Base-by-base conservation (phyloP, 768 basidiomycete genomes). In the Boletus pseudopeckii region DNA sequence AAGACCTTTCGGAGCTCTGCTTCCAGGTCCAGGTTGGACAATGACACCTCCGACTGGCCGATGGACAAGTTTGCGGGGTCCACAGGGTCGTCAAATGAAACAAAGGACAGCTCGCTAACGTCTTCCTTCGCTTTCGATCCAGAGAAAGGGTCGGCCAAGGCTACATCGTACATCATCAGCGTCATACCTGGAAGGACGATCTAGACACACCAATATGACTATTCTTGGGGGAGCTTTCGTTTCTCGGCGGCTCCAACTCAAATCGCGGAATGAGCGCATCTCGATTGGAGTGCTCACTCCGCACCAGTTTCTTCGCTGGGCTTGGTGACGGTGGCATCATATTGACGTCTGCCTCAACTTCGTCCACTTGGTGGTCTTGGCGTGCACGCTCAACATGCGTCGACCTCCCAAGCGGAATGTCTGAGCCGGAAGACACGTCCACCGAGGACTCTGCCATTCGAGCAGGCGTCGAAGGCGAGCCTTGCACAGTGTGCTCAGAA, bases 291-390 rank as follows among this genome's bases (percentile, higher is more conserved):
- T 57, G 59, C 28, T 64, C 64, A n/a, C 43, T 52, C 5, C 45
- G 53, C 33, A 55, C 28, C 6, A 15, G 57, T 37, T 59, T 49
- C 55, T 73, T 76, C 15, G 72, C 66, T 1, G 78, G 79, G 17
- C 76, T 79, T 7, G 80, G 80, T 4, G 79, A 80, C 1, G 78
- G 77, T 28, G 80, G 79, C 11, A 79, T 68, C 70, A 75, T 74
- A 32, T 66, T 66, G 15, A 77, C 64, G 50, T 79, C 77, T 44
- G 65, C 63, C 15, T 76, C 78, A 7, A 72, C 64, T 28, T 74
- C 71, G 7, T 61, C 64, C 2, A 49, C 33, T 47, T 56, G 61
- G 26, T 60, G 60, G 32, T 65, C 65, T 34, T 70, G 64, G 34
- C 41, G 67, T 8, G 62, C 54, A 47, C 71, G 71, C 54, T 77